Evolutionary conservation across 352 stramenopile species (phyloP), one percentile per base, ranked within the genome.

Genomic region (Globisporangium orthogonon): DNA sequence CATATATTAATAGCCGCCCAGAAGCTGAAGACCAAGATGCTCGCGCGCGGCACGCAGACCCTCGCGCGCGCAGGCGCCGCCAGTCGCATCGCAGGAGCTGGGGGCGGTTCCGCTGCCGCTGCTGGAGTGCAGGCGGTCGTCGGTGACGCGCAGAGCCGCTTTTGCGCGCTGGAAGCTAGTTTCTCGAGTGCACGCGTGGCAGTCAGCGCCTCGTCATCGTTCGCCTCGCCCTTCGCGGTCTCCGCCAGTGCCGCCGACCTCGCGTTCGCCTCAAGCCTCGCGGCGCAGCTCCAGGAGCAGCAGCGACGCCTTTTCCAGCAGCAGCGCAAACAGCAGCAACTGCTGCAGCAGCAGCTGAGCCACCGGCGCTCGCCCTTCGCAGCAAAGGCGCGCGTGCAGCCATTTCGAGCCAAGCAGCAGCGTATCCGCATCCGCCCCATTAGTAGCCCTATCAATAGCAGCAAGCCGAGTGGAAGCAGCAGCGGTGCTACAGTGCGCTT

Each of bases 261-360:
- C 47, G 55, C 55, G 47, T 61, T 61, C 33, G 55, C 54, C 7
- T 61, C 55, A 15, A 61, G 55, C 23, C 55, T 61, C 29, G 55
- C 55, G 0, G 55, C 55, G 17, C 55, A 61, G 10, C 53, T 61
- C 13, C 55, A 61, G 37, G 46, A 61, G 45, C 55, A 55, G 55
- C 55, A 23, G 15, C 41, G 18, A 17, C 41, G 41, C 4, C 41
- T 18, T 2, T 14, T 55, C 33, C 33, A 60, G 14, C 18, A 28
- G 10, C 47, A 54, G 55, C 46, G 54, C 3, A 15, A 15, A 5
- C 47, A 54, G 55, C 46, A 51, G 17, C 47, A n/a, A 17, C 44
- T 54, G 23, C 41, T 30, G 45, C 18, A 35, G 46, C 55, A 55
- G 35, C 55, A 61, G 35, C 45, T 47, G 41, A 47, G 53, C 55